Conservation (phyloP, 2,329 filamentous ascomycete genomes). For the Ceratocystis albifundus region DNA sequence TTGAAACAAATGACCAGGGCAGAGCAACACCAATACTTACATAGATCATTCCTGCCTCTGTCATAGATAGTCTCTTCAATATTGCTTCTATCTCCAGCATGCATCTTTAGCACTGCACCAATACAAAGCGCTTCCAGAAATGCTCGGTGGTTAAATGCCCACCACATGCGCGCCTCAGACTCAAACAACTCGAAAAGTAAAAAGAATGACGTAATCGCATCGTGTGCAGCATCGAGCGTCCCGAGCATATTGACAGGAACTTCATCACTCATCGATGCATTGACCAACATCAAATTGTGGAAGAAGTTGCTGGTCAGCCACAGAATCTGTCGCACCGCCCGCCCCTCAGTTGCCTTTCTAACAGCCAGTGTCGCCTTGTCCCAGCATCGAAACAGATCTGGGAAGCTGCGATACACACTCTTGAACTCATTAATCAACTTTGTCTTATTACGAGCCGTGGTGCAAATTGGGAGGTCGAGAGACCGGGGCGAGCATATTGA, state of each 20-base stretch:
- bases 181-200: slow-evolving; percentile 56
- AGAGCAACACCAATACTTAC: slow-evolving; percentile 34
- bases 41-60: slow-evolving; percentile 49
- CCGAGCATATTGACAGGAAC: slow-evolving; percentile 55
- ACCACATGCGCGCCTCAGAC: slow-evolving; percentile 66
- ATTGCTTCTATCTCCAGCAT: slow-evolving; percentile 37
- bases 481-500: slow-evolving; percentile 64
- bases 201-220: slow-evolving; percentile 64
- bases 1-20: not conserved
- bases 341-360: slow-evolving; percentile 48
- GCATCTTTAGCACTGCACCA: slow-evolving; percentile 46
- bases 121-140: slow-evolving; percentile 67
- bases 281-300: slow-evolving; percentile 70
- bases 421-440: slow-evolving; percentile 59
- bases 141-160: slow-evolving; percentile 71
- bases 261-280: slow-evolving; percentile 55
- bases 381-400: slow-evolving; percentile 57
- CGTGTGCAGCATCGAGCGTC: slow-evolving; percentile 63
- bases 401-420: slow-evolving; percentile 60
- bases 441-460: slow-evolving; percentile 55
- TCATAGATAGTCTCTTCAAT: slow-evolving; percentile 42
- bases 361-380: slow-evolving; percentile 48
- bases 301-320: slow-evolving; percentile 75
- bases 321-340: slow-evolving; percentile 60
- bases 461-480: slow-evolving; percentile 59